Base-by-base conservation (phyloP, 768 basidiomycete genomes). In the Russula griseocarnosa region DNA sequence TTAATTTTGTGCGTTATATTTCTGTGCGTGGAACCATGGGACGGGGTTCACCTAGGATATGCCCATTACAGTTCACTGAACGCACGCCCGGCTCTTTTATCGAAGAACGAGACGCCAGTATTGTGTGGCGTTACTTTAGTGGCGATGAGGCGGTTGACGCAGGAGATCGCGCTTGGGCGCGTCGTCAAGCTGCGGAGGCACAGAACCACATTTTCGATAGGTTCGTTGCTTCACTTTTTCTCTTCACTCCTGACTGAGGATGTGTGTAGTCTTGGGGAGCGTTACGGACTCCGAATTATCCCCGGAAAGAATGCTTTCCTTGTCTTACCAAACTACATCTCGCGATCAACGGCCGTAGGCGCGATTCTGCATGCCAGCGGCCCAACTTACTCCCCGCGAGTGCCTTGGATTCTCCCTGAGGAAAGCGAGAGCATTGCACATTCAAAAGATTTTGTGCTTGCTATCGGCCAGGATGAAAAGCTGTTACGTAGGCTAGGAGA, bases 161-260 rank as follows among this genome's bases (percentile, higher is more conserved):
- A 0, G 55, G 58, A 24, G 88, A 90, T 69, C 79, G 86, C 13
- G 84, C 83, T 61, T 94, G 92, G 92, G 92, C 91, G 0, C 81
- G 87, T 36, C 78, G 92, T 24, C 92, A 94, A 71, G 92, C 92
- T 1, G 90, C 90, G 0, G 92, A 93, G 72, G 92, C 92, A 24
- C 92, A 94, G 74, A 94, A 94, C 74, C 92, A 94, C 70, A 90
- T 93, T 66, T 93, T 91, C 71, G 92, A 92, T 73, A 84, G 83
- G 83, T 83, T 47, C n/a, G 32, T 54, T 46, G 13, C 13, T 38
- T 54, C 28, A 30, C 30, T 57, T 30, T 52, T 22, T 44, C 10
- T 44, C 3, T 14, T 34, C 26, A 24, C 49, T n/a, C 22, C 60
- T 63, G 28, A 68, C 46, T 40, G 22, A 36, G 28, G n/a, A 34